phyloP scores from a whole-genome alignment of 352 stramenopile species.

The Phytophthora hibernalis region DNA sequence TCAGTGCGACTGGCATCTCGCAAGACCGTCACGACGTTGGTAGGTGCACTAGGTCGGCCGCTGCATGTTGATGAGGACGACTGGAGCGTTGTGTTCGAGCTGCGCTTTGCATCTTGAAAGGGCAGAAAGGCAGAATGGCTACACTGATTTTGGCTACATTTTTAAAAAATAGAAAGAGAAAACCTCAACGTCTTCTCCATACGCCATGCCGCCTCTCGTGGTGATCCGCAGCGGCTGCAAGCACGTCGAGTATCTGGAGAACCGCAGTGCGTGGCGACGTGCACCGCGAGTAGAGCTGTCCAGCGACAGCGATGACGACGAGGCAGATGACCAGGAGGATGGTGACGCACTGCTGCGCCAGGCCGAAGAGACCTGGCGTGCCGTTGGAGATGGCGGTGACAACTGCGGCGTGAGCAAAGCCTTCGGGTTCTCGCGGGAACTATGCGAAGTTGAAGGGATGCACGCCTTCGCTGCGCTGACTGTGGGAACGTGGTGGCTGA shows the following conservation, averaged over 20 bases:
- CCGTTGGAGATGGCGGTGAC: neutral
- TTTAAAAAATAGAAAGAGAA: constrained; percentile 27
- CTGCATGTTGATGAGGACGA: constrained; percentile 62
- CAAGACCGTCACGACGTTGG: constrained; percentile 37
- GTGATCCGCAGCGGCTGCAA: constrained; percentile 73
- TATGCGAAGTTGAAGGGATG: constrained; percentile 58
- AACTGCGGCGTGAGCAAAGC: constrained; percentile 28
- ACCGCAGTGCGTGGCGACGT: constrained; percentile 48
- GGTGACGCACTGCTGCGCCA: constrained; percentile 34
- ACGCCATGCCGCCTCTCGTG: constrained; percentile 69
- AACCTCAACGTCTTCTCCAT: no score
- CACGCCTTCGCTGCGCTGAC: constrained; percentile 66
- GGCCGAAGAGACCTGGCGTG: constrained; percentile 29
- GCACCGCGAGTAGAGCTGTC: constrained; percentile 26
- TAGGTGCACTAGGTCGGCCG: constrained; percentile 49
- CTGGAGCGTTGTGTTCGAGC: constrained; percentile 60
- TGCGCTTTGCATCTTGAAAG: constrained; percentile 31
- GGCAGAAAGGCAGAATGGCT: constrained; percentile 21
- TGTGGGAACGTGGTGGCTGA: constrained; percentile 73
- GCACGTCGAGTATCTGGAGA: constrained; percentile 74
- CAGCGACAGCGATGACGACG: constrained; percentile 37
- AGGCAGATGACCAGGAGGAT: constrained; percentile 31
- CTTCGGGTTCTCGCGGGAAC: constrained; percentile 50
- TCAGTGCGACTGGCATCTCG: constrained; percentile 43
- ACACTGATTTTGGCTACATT: constrained; percentile 9